These are phyloP conservation scores for Boletus rubropictus DNA, from an alignment of 768 basidiomycete species.

Conservation along the genomic window DNA sequence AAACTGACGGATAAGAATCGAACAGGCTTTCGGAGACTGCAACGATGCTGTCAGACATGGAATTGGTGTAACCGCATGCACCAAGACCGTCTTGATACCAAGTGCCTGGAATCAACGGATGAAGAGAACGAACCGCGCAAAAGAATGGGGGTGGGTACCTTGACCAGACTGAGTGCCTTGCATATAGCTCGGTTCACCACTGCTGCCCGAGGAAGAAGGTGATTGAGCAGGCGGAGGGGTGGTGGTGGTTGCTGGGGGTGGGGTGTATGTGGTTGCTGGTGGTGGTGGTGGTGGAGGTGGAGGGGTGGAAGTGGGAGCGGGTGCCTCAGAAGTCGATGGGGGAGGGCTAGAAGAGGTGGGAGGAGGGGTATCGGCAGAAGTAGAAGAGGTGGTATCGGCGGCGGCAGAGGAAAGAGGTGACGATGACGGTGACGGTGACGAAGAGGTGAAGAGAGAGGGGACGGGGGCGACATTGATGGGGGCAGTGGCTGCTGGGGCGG, in stretches of 20 bases:
- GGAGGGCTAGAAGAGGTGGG: no score
- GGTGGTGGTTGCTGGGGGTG: slow-evolving; percentile 1
- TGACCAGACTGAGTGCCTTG: slow-evolving; percentile 46
- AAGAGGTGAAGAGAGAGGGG: not conserved
- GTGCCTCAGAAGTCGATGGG: no score
- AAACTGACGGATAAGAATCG: slow-evolving; percentile 32
- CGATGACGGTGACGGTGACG: not conserved
- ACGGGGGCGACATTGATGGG: slow-evolving; percentile 24
- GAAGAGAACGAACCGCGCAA: not conserved
- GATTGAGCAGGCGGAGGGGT: slow-evolving; percentile 14
- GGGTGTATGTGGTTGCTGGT: no score
- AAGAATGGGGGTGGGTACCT: slow-evolving; percentile 24
- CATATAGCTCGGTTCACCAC: slow-evolving; percentile 36
- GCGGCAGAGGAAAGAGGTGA: not conserved
- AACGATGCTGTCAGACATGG: slow-evolving; percentile 26
- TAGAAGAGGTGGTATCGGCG: not conserved
- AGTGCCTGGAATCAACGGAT: slow-evolving; percentile 24
- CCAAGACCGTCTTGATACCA: slow-evolving; percentile 35
- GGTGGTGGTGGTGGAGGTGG: no score
- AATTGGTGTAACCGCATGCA: slow-evolving; percentile 37
- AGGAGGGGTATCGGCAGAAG: no score
- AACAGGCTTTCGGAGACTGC: slow-evolving; percentile 34
- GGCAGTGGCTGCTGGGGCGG: not conserved
- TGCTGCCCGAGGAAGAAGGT: not conserved
- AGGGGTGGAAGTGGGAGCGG: no score